Evolutionary conservation across 2,329 filamentous ascomycete genomes (phyloP), one percentile per base, ranked within the genome.

Genomic region (Calycina herbarum): DNA sequence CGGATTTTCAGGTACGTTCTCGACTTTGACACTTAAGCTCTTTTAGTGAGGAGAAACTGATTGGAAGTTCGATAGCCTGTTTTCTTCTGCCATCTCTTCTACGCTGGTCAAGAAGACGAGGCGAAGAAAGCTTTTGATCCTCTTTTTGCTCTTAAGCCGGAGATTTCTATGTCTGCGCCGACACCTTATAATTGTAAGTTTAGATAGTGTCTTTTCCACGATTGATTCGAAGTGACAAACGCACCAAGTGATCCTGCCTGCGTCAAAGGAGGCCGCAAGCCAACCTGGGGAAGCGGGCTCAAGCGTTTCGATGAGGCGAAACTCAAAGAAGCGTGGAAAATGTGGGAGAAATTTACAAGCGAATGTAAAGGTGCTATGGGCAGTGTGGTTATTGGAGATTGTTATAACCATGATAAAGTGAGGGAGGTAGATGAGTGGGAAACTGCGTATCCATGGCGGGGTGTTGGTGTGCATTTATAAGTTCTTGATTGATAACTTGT

Each of bases 201-300:
- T 51, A 27, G 7, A 2, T 15, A 10, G 5, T 4, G 2, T 11
- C 10, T 27, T 24, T 11, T 51, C 8, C 20, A 11, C n/a, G 1
- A 11, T 51, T 24, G n/a, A 0, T 51, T 10, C 11, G 10, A 51
- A 51, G 45, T 51, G n/a, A 57, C 40, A 57, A 66, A 66, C 57
- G 56, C 31, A 35, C 7, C 24, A 17, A 61, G 61, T 24, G 63
- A 64, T 24, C 29, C 33, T 6, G 61, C 57, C 5, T 63, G 61
- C 31, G 24, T 20, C 2, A 63, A 63, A 51, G 61, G 61, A 31
- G 57, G 42, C 2, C 60, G 45, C 20, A 66, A 63, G 38, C 64
- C 61, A 3, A 42, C 35, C 1, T 63, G 31, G 27, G 51, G 48
- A 10, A 56, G 40, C 20, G 61, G 29, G 10, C 8, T 58, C 5